Evolutionary conservation across 2,329 filamentous ascomycete genomes (phyloP).

Genomic region (Teratosphaeriaceae sp.): DNA sequence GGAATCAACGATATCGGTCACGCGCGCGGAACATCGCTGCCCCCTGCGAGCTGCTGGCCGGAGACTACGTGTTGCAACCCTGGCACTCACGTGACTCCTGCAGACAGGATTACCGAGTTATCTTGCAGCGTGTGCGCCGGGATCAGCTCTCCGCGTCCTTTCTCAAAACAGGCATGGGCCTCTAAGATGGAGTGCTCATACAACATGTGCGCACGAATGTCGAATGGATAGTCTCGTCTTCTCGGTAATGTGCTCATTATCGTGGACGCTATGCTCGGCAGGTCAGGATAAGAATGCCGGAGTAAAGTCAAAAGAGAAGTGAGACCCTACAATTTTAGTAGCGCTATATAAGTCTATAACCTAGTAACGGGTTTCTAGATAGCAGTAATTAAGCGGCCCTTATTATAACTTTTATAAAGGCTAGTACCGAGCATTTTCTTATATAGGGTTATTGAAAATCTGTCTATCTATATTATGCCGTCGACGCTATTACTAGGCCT

Average conservation of each 20-base stretch:
- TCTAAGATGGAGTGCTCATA: constrained; percentile 2
- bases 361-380: too few species aligned
- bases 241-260: constrained; percentile 1
- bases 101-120: constrained; percentile 1
- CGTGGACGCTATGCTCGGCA: constrained; percentile 3
- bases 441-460: too few species aligned
- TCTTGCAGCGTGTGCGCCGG: constrained; percentile 2
- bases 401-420: too few species aligned
- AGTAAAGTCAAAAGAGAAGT: too few species aligned
- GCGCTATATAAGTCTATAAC: too few species aligned
- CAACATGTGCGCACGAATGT: constrained; percentile 1
- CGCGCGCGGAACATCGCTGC: constrained; percentile 1
- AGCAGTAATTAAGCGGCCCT: too few species aligned
- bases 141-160: constrained; percentile 2
- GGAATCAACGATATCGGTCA: constrained; percentile 2
- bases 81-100: constrained; percentile 2
- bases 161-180: constrained; percentile 1
- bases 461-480: too few species aligned
- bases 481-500: too few species aligned
- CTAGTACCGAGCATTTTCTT: too few species aligned
- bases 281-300: too few species aligned
- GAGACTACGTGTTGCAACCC: constrained; percentile 2
- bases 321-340: too few species aligned
- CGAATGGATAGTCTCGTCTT: constrained; percentile 2
- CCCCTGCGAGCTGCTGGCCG: constrained; percentile 1